A percentile compares a stretch with the other conserved stretches of the same genome.
Conservation (phyloP, 208 protist species). For the Porcisia hertigi region DNA sequence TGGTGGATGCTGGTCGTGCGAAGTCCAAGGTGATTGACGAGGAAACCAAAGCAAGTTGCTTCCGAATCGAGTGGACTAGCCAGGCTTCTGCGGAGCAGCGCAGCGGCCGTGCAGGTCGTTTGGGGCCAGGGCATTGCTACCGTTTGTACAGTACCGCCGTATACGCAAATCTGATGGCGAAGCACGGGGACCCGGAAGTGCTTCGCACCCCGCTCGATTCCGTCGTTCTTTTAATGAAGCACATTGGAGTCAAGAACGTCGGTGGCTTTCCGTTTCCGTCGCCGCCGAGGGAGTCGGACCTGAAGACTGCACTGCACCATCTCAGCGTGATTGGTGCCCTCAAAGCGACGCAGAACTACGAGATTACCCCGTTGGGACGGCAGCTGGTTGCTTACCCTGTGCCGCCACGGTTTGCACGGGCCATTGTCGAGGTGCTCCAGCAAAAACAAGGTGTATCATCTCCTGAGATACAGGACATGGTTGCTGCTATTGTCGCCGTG, state of each 20-base stretch:
- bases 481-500: conserved; percentile 64
- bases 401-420: conserved; percentile 81
- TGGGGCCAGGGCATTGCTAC: conserved; percentile 97
- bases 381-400: conserved; percentile 80
- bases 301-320: conserved; percentile 75
- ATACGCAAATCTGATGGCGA: conserved; percentile 97
- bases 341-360: conserved; percentile 38
- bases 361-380: conserved; percentile 71
- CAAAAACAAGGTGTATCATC: conserved; percentile 12
- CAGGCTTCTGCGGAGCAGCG: conserved; percentile 97
- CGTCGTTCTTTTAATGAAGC: conserved; percentile 92
- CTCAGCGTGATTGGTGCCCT: conserved; percentile 80
- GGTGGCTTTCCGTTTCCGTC: conserved; percentile 90
- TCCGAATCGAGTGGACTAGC: conserved; percentile 96
- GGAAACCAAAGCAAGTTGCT: conserved; percentile 96
- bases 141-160: conserved; percentile 97
- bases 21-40: conserved; percentile 97
- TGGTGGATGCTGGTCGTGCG: conserved; percentile 97
- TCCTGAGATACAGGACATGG: conserved; percentile 33
- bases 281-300: conserved; percentile 61
- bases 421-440: conserved; percentile 62
- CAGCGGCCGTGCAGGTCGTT: conserved; percentile 95
- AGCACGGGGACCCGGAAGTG: conserved; percentile 94
- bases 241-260: conserved; percentile 88
- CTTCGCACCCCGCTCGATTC: conserved; percentile 90